Conservation (phyloP, 1,139 yeast species). For the Saccharomyces hybrid region DNA sequence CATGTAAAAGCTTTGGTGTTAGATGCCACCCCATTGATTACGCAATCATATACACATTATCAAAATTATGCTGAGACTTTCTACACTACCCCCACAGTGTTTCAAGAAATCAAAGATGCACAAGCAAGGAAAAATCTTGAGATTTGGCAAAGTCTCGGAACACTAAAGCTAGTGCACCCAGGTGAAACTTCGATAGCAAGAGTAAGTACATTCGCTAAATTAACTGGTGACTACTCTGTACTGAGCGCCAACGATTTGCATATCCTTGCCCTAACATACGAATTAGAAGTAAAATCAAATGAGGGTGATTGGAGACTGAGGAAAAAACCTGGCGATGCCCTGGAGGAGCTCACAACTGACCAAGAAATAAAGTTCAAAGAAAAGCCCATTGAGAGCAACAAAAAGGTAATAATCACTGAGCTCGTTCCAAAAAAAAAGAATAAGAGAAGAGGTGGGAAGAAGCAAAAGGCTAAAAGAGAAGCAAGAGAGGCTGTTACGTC, state of each 20-base stretch:
- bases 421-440: constrained; percentile 35
- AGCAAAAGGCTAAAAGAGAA: constrained; percentile 51
- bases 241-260: constrained; percentile 88
- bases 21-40: constrained; percentile 92
- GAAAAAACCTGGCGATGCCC: constrained; percentile 59
- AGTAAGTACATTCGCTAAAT: constrained; percentile 68
- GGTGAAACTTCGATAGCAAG: constrained; percentile 51
- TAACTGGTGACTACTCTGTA: constrained; percentile 88
- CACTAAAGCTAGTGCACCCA: constrained; percentile 66
- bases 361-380: constrained; percentile 13
- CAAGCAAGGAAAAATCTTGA: constrained; percentile 68
- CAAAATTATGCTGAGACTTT: constrained; percentile 62
- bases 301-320: constrained; percentile 65
- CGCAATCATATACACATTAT: constrained; percentile 72
- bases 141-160: constrained; percentile 62
- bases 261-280: constrained; percentile 84
- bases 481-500: constrained; percentile 10
- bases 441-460: constrained; percentile 58
- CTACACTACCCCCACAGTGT: constrained; percentile 89
- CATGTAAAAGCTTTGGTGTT: constrained; percentile 55
- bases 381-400: constrained; percentile 8
- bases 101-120: constrained; percentile 79
- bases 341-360: constrained; percentile 9
- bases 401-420: constrained; percentile 4
- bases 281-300: constrained; percentile 66